Percentiles rank a stretch among this genome's conserved stretches.
These are phyloP conservation scores for Eimeria maxima DNA, from an alignment of 169 alveolate genomes.

Conservation along the genomic window DNA sequence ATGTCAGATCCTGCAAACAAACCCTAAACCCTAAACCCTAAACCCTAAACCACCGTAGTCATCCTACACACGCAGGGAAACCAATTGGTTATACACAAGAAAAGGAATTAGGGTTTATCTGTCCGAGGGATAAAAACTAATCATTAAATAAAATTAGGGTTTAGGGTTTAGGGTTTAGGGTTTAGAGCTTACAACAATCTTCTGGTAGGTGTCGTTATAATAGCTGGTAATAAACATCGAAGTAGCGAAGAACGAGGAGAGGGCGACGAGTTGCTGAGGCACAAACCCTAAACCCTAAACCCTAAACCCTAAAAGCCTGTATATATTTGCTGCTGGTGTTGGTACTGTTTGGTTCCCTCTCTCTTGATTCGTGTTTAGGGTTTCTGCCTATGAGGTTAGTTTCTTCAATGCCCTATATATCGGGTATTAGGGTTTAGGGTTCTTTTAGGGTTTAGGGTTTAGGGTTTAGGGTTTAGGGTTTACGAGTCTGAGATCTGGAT, in stretches of 20 bases:
- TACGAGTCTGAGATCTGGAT: slow-evolving; percentile 92
- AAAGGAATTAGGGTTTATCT: background rate
- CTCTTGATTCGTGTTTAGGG: too few species aligned
- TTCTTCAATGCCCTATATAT: too few species aligned
- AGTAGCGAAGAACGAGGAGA: slow-evolving; percentile 90
- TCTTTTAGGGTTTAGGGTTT: background rate
- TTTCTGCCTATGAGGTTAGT: too few species aligned
- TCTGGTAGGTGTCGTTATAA: slow-evolving; percentile 89
- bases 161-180: slow-evolving; percentile 3
- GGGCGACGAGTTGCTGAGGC: slow-evolving; percentile 91
- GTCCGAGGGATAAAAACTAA: background rate
- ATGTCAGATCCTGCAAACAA: background rate
- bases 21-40: slow-evolving; percentile 79
- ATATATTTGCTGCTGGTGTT: too few species aligned
- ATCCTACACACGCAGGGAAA: background rate
- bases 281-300: slow-evolving; percentile 30
- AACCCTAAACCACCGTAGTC: background rate
- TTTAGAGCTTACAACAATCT: slow-evolving; percentile 87
- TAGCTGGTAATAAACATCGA: slow-evolving; percentile 89
- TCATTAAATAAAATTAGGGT: background rate
- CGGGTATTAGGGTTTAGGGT: background rate
- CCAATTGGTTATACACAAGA: too few species aligned
- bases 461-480: slow-evolving; percentile 27
- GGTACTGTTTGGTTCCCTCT: too few species aligned
- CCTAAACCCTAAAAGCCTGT: slow-evolving; percentile 1